Percentiles rank a stretch among this genome's conserved stretches.
Conservation (phyloP, 306 rosid species). For the Corylus americana region DNA sequence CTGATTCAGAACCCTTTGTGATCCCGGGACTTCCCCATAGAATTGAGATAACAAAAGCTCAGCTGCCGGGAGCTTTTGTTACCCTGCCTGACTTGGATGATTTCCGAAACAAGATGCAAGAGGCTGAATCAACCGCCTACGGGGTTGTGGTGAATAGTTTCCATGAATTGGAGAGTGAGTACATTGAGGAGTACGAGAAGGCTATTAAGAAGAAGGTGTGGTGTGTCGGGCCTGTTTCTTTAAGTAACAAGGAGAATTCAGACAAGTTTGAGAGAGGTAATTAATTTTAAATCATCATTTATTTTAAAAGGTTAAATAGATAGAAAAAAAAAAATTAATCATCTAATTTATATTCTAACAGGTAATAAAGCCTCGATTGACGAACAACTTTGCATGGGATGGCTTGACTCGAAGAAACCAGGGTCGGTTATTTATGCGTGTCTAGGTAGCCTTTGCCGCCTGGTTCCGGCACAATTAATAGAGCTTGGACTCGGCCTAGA, state of each 20-base stretch:
- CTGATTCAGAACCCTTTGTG: slow-evolving; percentile 49
- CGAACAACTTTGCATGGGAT: slow-evolving; percentile 49
- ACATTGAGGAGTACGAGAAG: slow-evolving; percentile 36
- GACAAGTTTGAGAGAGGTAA: slow-evolving; percentile 71
- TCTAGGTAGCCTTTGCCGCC: slow-evolving; percentile 75
- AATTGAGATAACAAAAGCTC: slow-evolving; percentile 56
- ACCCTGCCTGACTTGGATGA: slow-evolving; percentile 59
- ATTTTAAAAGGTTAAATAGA: no score
- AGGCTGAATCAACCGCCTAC: slow-evolving; percentile 53
- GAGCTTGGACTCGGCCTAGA: slow-evolving; percentile 68
- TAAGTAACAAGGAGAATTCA: slow-evolving; percentile 48
- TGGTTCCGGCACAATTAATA: slow-evolving; percentile 56
- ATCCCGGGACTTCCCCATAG: slow-evolving; percentile 54
- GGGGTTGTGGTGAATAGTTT: slow-evolving; percentile 78
- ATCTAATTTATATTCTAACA: no score
- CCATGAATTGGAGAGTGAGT: slow-evolving; percentile 57
- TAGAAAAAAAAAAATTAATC: no score
- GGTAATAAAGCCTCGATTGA: slow-evolving; percentile 54
- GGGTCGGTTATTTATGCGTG: slow-evolving; percentile 75
- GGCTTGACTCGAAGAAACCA: slow-evolving; percentile 59
- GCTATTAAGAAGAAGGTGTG: slow-evolving; percentile 58
- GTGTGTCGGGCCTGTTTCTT: slow-evolving; percentile 78
- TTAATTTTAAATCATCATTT: slow-evolving; percentile 5
- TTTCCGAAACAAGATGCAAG: slow-evolving; percentile 54
- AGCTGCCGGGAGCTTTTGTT: slow-evolving; percentile 65